Evolutionary conservation across 108 stramenopile genomes (phyloP).

Genomic region (Cyclotella cryptica): DNA sequence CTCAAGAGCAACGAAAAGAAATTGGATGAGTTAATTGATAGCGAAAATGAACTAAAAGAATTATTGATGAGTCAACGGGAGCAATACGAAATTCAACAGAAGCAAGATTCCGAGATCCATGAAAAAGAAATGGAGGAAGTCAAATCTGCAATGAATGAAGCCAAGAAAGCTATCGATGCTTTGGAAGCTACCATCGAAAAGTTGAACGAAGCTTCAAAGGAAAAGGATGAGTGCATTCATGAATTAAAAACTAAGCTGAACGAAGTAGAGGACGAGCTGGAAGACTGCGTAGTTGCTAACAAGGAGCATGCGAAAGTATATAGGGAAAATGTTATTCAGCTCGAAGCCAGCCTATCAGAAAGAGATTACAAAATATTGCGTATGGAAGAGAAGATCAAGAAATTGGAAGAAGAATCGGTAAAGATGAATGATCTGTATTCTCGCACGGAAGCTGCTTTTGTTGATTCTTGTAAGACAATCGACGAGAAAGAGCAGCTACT

Average conservation of each 20-base stretch:
- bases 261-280: slow-evolving; percentile 20
- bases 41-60: slow-evolving; percentile 8
- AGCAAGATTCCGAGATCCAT: neutral
- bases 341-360: neutral
- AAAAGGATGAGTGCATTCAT: slow-evolving; percentile 31
- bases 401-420: slow-evolving; percentile 14
- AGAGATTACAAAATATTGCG: slow-evolving; percentile 8
- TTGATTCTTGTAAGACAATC: slow-evolving; percentile 13
- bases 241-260: slow-evolving; percentile 19
- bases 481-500: slow-evolving; percentile 24
- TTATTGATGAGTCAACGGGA: slow-evolving; percentile 1
- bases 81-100: slow-evolving; percentile 1
- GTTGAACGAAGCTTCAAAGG: slow-evolving; percentile 26
- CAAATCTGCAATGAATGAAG: slow-evolving; percentile 24
- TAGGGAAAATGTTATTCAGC: slow-evolving; percentile 9
- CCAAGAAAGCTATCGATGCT: slow-evolving; percentile 22
- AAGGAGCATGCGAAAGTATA: slow-evolving; percentile 2
- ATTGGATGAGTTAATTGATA: slow-evolving; percentile 8
- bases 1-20: slow-evolving; percentile 13
- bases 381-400: slow-evolving; percentile 8
- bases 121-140: slow-evolving; percentile 18
- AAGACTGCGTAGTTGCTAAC: neutral
- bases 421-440: slow-evolving; percentile 3
- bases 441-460: slow-evolving; percentile 19
- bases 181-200: slow-evolving; percentile 37